Conservation (phyloP, 805 yeast genomes). For the Candida ulmi region DNA sequence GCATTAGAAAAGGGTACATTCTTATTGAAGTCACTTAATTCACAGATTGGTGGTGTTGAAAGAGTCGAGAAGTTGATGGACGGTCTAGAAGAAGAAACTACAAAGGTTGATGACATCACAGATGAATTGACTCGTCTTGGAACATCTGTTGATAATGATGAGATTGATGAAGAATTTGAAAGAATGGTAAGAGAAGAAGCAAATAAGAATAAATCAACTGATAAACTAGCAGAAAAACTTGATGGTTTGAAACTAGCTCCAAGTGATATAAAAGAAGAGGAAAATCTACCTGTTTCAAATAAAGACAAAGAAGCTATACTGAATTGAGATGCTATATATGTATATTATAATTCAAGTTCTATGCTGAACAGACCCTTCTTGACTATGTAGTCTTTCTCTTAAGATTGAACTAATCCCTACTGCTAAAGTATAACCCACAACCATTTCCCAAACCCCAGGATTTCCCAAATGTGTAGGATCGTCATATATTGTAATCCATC, state of each 20-base stretch:
- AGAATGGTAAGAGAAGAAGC: conserved; percentile 22
- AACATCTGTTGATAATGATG: conserved; percentile 19
- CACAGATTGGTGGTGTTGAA: conserved; percentile 38
- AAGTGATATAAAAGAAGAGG: conserved; percentile 1
- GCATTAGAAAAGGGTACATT: conserved; percentile 32
- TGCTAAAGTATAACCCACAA: conserved; percentile 48
- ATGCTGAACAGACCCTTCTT: too few species aligned
- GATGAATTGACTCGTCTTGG: conserved; percentile 23
- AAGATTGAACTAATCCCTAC: conserved; percentile 36
- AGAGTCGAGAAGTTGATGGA: conserved; percentile 36
- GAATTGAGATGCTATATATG: too few species aligned
- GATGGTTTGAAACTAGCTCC: conserved; percentile 20
- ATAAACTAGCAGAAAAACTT: conserved; percentile 20
- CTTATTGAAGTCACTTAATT: conserved; percentile 32
- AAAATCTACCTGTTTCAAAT: background rate
- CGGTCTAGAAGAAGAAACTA: conserved; percentile 31
- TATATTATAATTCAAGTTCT: too few species aligned
- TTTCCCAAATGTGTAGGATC: conserved; percentile 26
- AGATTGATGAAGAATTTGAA: conserved; percentile 34
- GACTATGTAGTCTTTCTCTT: conserved; percentile 15
- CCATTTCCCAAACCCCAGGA: conserved; percentile 48
- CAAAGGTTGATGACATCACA: conserved; percentile 33
- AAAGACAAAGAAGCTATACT: background rate
- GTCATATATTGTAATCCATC: conserved; percentile 62
- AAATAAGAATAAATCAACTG: conserved; percentile 4